phyloP scores from a whole-genome alignment of 108 stramenopile species.

The Nitzschia sp. region DNA sequence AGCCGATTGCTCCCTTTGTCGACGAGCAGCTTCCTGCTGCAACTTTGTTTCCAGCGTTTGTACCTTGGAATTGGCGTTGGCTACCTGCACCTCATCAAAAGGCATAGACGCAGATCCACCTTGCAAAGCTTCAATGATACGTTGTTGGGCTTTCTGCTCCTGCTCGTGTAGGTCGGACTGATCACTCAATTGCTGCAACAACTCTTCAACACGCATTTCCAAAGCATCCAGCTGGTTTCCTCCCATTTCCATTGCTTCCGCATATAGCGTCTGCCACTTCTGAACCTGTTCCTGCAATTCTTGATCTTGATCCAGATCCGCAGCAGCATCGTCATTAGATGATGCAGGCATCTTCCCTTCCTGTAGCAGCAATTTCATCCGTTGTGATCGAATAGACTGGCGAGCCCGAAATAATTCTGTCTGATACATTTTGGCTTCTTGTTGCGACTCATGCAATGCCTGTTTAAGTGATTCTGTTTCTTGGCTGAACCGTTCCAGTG shows the following conservation, averaged over 20 bases:
- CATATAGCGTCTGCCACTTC: constrained; percentile 5
- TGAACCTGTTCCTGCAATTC: constrained; percentile 6
- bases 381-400: background rate
- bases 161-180: background rate
- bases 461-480: constrained; percentile 3
- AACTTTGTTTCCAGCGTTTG: background rate
- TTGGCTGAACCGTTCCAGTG: background rate
- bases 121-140: background rate
- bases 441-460: background rate
- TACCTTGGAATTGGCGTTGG: background rate
- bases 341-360: too few relatives aligned
- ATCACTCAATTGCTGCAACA: background rate
- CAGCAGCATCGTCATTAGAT: background rate
- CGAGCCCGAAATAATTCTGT: background rate
- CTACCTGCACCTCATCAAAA: background rate
- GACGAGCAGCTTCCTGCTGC: background rate
- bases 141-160: background rate
- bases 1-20: background rate
- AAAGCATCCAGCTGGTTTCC: constrained; percentile 8
- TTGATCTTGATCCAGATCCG: background rate
- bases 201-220: constrained; percentile 7
- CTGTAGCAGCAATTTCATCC: too few relatives aligned
- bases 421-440: background rate
- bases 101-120: background rate
- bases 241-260: constrained; percentile 9